A percentile compares a stretch with the other conserved stretches of the same genome.
phyloP scores from a whole-genome alignment of 495 filamentous ascomycete genomes.

The Talaromyces wortmannii region DNA sequence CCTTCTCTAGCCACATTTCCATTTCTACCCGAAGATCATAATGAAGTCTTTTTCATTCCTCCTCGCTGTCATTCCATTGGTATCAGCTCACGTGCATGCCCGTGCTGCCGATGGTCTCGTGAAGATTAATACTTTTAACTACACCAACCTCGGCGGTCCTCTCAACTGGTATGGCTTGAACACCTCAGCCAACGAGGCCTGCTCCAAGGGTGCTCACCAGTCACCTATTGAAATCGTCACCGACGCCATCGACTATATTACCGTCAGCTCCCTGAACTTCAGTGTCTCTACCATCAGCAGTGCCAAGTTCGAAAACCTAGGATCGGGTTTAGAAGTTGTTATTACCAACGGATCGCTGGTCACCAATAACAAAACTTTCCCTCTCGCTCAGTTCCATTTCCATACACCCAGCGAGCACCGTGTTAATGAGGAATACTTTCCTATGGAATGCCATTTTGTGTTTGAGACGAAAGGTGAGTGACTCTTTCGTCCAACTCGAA shows the following conservation, averaged over 20 bases:
- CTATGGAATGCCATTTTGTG: conserved; percentile 62
- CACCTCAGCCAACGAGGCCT: conserved; percentile 32
- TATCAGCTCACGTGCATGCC: background rate
- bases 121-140: conserved; percentile 15
- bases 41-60: background rate
- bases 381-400: conserved; percentile 61
- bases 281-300: conserved; percentile 30
- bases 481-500: background rate
- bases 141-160: conserved; percentile 45
- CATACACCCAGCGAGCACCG: conserved; percentile 64
- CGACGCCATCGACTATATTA: conserved; percentile 15
- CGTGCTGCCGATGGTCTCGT: background rate
- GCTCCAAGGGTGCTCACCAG: conserved; percentile 48
- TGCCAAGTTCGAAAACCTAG: conserved; percentile 52
- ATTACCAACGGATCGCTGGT: conserved; percentile 30
- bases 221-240: conserved; percentile 56
- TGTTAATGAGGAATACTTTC: conserved; percentile 46
- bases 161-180: conserved; percentile 51
- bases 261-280: conserved; percentile 25
- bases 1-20: background rate
- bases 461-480: conserved; percentile 41
- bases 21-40: background rate
- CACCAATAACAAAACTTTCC: conserved; percentile 38
- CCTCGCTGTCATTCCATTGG: background rate
- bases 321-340: conserved; percentile 51